Conservation (phyloP, 768 basidiomycete genomes). For the Boletus rubescentipes region DNA sequence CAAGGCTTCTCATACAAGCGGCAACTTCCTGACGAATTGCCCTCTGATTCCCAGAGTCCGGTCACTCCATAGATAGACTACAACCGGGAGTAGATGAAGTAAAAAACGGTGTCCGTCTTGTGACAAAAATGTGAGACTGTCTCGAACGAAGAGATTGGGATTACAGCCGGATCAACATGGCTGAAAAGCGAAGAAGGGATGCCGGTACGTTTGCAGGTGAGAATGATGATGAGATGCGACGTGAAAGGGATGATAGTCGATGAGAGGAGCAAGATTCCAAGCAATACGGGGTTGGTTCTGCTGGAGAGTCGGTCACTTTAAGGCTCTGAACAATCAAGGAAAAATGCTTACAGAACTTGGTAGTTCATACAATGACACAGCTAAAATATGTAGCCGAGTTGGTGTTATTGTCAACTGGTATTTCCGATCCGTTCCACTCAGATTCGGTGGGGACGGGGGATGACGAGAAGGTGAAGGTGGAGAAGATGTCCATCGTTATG, state of each 20-base stretch:
- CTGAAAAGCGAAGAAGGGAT: not conserved
- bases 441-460: not conserved
- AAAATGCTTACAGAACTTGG: constrained; percentile 11
- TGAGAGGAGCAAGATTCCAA: not conserved
- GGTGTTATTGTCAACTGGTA: constrained; percentile 13
- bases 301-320: not conserved
- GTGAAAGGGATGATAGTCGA: not conserved
- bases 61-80: constrained; percentile 5
- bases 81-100: not conserved
- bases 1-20: constrained; percentile 4
- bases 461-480: not conserved
- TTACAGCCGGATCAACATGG: constrained; percentile 8
- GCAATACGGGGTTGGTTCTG: not conserved
- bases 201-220: constrained; percentile 3
- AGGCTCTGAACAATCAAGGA: not conserved
- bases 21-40: constrained; percentile 7
- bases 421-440: constrained; percentile 1
- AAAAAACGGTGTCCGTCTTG: constrained; percentile 16
- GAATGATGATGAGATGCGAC: not conserved
- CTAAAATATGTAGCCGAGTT: no score
- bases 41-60: not conserved
- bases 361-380: constrained; percentile 23
- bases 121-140: constrained; percentile 8
- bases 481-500: constrained; percentile 22
- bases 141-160: constrained; percentile 20